Evolutionary conservation across 768 basidiomycete species (phyloP).

Genomic region (Tricholoma furcatifolium): DNA sequence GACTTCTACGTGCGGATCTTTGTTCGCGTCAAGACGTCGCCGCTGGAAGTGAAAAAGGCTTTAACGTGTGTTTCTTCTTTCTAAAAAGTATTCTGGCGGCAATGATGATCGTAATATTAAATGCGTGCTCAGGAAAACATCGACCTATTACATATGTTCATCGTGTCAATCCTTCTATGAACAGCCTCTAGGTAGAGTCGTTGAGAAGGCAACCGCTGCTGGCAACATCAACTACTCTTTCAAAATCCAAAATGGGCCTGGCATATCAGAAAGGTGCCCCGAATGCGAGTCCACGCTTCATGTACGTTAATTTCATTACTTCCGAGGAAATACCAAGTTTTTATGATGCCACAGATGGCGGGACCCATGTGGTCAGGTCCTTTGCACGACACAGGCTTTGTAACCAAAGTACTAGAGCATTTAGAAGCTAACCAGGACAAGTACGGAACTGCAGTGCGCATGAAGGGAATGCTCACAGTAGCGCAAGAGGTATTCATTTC

Average conservation of each 20-base stretch:
- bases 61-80: slow-evolving; percentile 55
- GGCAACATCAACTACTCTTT: slow-evolving; percentile 63
- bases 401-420: slow-evolving; percentile 72
- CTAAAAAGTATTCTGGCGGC: neutral
- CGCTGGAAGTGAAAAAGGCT: slow-evolving; percentile 81
- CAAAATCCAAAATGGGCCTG: slow-evolving; percentile 72
- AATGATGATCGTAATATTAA: slow-evolving; percentile 4
- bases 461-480: slow-evolving; percentile 94
- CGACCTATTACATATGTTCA: slow-evolving; percentile 80
- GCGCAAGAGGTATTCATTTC: slow-evolving; percentile 67
- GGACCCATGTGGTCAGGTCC: slow-evolving; percentile 98
- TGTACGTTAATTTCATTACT: slow-evolving; percentile 41
- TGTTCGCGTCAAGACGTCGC: slow-evolving; percentile 69
- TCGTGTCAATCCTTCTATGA: slow-evolving; percentile 80
- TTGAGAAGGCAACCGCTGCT: slow-evolving; percentile 53
- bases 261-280: slow-evolving; percentile 65
- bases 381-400: slow-evolving; percentile 76
- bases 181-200: slow-evolving; percentile 80
- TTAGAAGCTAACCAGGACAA: slow-evolving; percentile 57
- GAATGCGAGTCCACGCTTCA: slow-evolving; percentile 81
- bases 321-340: neutral
- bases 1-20: slow-evolving; percentile 97
- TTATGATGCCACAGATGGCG: slow-evolving; percentile 53
- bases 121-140: slow-evolving; percentile 66
- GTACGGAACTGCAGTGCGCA: slow-evolving; percentile 79